Evolutionary conservation across 495 filamentous ascomycete genomes (phyloP), one percentile per base, ranked within the genome.

Genomic region (Astrothelium macrocarpum): DNA sequence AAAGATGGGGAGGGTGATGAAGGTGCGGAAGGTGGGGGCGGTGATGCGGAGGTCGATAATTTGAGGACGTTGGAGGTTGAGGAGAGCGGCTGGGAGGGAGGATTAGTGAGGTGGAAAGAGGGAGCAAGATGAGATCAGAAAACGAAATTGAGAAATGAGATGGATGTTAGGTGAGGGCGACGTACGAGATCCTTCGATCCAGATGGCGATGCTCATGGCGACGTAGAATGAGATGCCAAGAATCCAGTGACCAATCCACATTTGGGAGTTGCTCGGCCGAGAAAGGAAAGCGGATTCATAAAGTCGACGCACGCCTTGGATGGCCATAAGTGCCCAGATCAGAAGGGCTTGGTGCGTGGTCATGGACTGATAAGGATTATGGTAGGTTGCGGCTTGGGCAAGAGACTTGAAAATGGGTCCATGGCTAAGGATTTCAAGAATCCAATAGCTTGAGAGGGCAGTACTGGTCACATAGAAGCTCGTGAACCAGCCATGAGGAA

Each of bases 401-500:
- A 87, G 62, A 20, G 71, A 62, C 28, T 72, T 67, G 65, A 88
- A 74, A 42, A 81, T 68, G 1, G 62, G 59, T 1, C 90, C 90
- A 59, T 80, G 75, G 16, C 66, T 71, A 23, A 84, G 66, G n/a
- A 90, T 79, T 72, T 96, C 90, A 42, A 70, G 49, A 0, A 77
- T 80, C 92, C 94, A 97, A 74, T 96, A 90, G 2, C 86, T 61
- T 0, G 87, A 92, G 46, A 85, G 87, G 4, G 77, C 67, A 1
- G 93, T 67, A 0, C 88, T 95, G 25, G 83, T 71, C 36, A 90
- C 70, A 70, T 98, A 98, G 75, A 96, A 98, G 62, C 91, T 87
- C 9, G 76, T 80, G 75, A 98, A 98, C 80, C 86, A 98, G 60
- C 80, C 77, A 73, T 97, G 94, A 2, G 95, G 91, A 12, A 97